Evolutionary conservation across 495 filamentous ascomycete genomes (phyloP).

Genomic region (Xylaria sp.): DNA sequence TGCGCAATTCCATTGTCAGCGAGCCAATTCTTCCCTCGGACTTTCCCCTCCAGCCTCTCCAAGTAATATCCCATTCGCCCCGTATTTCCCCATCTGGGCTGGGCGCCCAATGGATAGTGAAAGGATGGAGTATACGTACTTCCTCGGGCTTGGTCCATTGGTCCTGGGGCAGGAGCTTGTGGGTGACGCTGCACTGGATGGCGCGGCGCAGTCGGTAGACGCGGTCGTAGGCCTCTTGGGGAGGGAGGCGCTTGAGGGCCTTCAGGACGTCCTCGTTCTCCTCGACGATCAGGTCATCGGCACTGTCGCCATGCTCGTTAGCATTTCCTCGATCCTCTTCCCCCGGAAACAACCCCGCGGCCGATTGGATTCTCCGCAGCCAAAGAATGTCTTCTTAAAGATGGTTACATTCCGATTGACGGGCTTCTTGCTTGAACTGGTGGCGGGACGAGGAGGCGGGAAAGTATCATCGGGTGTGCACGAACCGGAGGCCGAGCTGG

Average conservation of each 20-base stretch:
- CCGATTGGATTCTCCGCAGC: background rate
- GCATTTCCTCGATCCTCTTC: background rate
- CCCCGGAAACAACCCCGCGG: background rate
- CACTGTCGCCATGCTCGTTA: constrained; percentile 55
- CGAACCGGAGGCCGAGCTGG: constrained; percentile 88
- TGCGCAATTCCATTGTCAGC: constrained; percentile 35
- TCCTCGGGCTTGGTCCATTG: constrained; percentile 72
- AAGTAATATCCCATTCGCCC: background rate
- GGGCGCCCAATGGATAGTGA: background rate
- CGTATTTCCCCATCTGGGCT: background rate
- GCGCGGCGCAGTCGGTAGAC: constrained; percentile 95
- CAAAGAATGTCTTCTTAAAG: background rate
- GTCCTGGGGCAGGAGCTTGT: constrained; percentile 81
- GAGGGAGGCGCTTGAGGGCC: constrained; percentile 87
- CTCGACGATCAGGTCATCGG: constrained; percentile 92
- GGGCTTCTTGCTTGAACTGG: background rate
- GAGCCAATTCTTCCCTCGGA: background rate
- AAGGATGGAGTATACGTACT: constrained; percentile 28
- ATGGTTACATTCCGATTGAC: background rate
- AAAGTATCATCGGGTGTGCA: constrained; percentile 16
- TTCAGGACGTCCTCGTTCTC: constrained; percentile 84
- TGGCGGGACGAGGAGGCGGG: background rate
- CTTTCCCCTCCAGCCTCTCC: background rate
- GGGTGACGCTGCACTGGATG: constrained; percentile 76
- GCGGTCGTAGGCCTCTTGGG: constrained; percentile 93